Percentiles rank a stretch among this genome's conserved stretches.
These are phyloP conservation scores for Scytalidium sp. DNA, from an alignment of 2,329 filamentous ascomycete species.

Conservation along the genomic window DNA sequence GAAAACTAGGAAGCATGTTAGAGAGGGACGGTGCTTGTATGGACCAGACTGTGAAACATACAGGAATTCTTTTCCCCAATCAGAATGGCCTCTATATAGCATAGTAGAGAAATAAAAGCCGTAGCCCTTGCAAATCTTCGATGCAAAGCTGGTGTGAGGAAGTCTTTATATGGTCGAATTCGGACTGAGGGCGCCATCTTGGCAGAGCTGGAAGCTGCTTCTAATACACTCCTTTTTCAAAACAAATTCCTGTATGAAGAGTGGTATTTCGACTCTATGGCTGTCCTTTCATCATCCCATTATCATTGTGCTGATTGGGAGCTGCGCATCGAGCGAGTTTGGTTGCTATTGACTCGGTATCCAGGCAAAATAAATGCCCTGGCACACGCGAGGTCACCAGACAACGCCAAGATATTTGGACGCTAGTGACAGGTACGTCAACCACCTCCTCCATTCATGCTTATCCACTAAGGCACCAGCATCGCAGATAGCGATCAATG, in stretches of 20 bases:
- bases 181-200: constrained; percentile 27
- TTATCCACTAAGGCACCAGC: not conserved
- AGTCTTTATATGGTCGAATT: constrained; percentile 56
- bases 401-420: constrained; percentile 1
- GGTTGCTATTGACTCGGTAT: constrained; percentile 20
- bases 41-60: constrained; percentile 39
- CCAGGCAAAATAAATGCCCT: constrained; percentile 18
- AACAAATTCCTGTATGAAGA: constrained; percentile 16
- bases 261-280: constrained; percentile 6
- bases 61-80: constrained; percentile 69
- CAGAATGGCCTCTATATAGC: constrained; percentile 69
- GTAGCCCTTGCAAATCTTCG: constrained; percentile 80
- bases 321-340: constrained; percentile 2
- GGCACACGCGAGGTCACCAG: constrained; percentile 9
- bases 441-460: constrained; percentile 14
- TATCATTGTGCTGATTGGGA: constrained; percentile 8
- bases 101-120: constrained; percentile 63
- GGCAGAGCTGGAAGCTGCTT: constrained; percentile 1
- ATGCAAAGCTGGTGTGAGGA: constrained; percentile 84
- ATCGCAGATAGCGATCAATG: not conserved
- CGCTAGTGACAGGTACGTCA: constrained; percentile 17
- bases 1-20: constrained; percentile 51
- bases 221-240: not conserved
- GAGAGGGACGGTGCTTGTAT: constrained; percentile 7
- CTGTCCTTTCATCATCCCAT: constrained; percentile 12